Percentiles rank a stretch among this genome's conserved stretches.
Conservation (phyloP, 495 filamentous ascomycete genomes). For the Talaromyces ruber region DNA sequence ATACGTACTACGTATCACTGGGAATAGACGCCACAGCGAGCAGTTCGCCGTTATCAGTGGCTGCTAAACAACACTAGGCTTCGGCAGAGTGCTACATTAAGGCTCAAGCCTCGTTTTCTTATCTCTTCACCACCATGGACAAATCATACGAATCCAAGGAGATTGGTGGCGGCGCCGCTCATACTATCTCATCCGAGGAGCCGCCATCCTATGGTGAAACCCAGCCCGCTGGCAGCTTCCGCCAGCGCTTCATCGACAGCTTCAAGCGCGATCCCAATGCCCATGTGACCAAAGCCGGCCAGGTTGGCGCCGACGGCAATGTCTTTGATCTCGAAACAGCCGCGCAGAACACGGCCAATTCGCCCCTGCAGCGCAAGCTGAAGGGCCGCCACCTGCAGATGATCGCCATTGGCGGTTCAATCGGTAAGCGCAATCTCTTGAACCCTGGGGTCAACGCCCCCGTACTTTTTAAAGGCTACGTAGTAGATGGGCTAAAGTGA, state of each 20-base stretch:
- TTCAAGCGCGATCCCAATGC: conserved; percentile 74
- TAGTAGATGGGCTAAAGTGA: neutral
- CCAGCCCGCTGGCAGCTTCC: conserved; percentile 18
- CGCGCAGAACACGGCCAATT: conserved; percentile 63
- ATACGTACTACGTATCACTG: too few species aligned
- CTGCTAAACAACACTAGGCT: neutral
- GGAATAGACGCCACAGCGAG: neutral
- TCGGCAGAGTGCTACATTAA: neutral
- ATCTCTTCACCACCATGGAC: conserved; percentile 20
- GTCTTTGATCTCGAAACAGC: conserved; percentile 70
- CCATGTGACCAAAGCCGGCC: conserved; percentile 45
- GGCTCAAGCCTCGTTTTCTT: neutral
- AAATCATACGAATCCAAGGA: conserved; percentile 27
- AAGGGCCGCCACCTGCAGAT: conserved; percentile 89
- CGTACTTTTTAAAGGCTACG: too few species aligned
- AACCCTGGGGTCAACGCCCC: too few species aligned
- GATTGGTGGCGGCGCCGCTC: conserved; percentile 10
- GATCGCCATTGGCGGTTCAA: conserved; percentile 94
- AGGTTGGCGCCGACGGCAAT: conserved; percentile 47
- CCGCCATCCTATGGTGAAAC: conserved; percentile 33
- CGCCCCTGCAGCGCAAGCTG: conserved; percentile 64
- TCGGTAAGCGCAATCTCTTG: conserved; percentile 60
- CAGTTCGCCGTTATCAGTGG: neutral
- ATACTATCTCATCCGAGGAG: conserved; percentile 13
- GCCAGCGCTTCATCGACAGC: conserved; percentile 57